phyloP scores from a whole-genome alignment of 83 land plant species.

The Thuja plicata region DNA sequence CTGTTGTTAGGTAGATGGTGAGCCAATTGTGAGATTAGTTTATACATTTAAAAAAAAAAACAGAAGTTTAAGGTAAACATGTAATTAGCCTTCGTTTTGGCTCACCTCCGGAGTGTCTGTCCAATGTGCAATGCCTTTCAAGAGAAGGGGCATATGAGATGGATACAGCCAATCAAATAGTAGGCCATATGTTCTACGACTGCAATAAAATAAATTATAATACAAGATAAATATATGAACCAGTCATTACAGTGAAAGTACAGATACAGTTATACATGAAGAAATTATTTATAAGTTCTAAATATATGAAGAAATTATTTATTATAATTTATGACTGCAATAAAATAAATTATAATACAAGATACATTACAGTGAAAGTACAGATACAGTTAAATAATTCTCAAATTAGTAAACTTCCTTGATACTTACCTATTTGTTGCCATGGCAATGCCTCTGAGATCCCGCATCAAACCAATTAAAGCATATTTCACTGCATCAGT shows the following conservation, averaged over 20 bases:
- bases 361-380: not conserved
- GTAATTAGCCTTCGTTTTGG: not conserved
- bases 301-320: no score
- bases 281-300: no score
- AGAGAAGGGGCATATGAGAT: slow-evolving; percentile 79
- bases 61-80: not conserved
- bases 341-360: no score
- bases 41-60: not conserved
- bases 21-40: not conserved
- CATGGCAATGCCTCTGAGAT: slow-evolving; percentile 94
- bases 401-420: not conserved
- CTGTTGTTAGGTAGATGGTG: not conserved
- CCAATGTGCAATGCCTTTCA: slow-evolving; percentile 79
- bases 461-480: slow-evolving; percentile 93
- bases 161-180: slow-evolving; percentile 97
- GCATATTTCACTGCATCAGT: slow-evolving; percentile 89
- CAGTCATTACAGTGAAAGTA: not conserved
- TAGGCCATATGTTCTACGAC: slow-evolving; percentile 83
- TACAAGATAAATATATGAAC: slow-evolving; percentile 5
- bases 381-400: not conserved
- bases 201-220: slow-evolving; percentile 19
- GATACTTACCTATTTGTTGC: slow-evolving; percentile 79
- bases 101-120: slow-evolving; percentile 86
- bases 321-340: slow-evolving; percentile 75
- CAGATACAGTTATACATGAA: not conserved